Conservation (phyloP, 768 basidiomycete species). For the Tulasnella calospora region DNA sequence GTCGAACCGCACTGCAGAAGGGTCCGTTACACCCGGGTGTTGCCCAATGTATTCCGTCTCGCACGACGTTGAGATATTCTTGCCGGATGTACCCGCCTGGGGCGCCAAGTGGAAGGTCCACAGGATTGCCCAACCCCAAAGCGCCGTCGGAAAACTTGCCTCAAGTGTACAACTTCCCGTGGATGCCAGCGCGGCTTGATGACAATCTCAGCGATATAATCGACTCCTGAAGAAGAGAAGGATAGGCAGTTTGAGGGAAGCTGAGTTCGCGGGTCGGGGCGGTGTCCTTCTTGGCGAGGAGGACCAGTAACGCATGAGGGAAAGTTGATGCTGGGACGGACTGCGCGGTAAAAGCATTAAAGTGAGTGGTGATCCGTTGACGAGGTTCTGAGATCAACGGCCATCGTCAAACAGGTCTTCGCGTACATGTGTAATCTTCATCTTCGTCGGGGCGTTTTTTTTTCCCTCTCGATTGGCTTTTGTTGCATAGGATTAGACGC, state of each 20-base stretch:
- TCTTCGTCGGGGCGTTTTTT: constrained; percentile 46
- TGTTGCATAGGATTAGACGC: too few relatives aligned
- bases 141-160: constrained; percentile 73
- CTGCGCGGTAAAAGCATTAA: constrained; percentile 73
- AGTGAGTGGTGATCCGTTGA: constrained; percentile 70
- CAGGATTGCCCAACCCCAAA: constrained; percentile 78
- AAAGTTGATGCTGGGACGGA: constrained; percentile 42
- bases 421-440: constrained; percentile 72
- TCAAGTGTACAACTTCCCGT: constrained; percentile 77
- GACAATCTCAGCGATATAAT: constrained; percentile 95
- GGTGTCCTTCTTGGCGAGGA: constrained; percentile 50
- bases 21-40: constrained; percentile 47
- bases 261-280: constrained; percentile 43
- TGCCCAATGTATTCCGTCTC: background rate
- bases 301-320: constrained; percentile 60
- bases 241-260: constrained; percentile 46
- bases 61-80: constrained; percentile 30
- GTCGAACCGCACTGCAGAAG: constrained; percentile 35
- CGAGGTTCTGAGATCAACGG: constrained; percentile 22
- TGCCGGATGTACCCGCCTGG: constrained; percentile 57
- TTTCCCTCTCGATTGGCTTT: too few relatives aligned
- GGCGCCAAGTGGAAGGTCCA: constrained; percentile 45
- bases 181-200: constrained; percentile 77
- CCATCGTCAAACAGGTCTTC: constrained; percentile 32
- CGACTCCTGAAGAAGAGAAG: constrained; percentile 65